These are phyloP conservation scores for Lophium mytilinum DNA, from an alignment of 495 filamentous ascomycete species.

Conservation along the genomic window DNA sequence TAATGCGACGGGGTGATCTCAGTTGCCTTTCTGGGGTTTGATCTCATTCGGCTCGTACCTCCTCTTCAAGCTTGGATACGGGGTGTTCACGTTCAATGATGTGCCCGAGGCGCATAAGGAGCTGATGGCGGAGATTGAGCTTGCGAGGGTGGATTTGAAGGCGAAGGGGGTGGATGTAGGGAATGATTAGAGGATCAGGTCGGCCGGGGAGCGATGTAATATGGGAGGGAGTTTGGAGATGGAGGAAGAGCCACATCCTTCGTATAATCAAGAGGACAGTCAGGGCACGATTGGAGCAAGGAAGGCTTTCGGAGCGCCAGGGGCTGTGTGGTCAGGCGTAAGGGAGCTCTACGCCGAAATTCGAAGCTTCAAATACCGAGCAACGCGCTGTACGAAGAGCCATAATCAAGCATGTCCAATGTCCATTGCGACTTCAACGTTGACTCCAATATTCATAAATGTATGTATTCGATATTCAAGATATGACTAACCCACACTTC, in stretches of 20 bases:
- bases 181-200: conserved; percentile 27
- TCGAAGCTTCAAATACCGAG: no score
- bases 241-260: no score
- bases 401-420: no score
- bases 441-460: no score
- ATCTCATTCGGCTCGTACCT: conserved; percentile 92
- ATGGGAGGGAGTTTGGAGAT: neutral
- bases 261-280: no score
- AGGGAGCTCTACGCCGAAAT: no score
- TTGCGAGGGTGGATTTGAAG: conserved; percentile 58
- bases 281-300: no score
- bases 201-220: neutral
- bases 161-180: conserved; percentile 67
- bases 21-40: conserved; percentile 84
- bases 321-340: no score
- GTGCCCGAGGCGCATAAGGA: conserved; percentile 86
- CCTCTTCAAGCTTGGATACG: conserved; percentile 81
- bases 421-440: no score
- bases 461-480: no score
- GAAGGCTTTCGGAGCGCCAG: no score
- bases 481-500: neutral
- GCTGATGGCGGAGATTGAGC: conserved; percentile 72
- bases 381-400: no score
- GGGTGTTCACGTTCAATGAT: conserved; percentile 93
- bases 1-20: neutral